Conservation (phyloP, 805 yeast genomes). For the Candida manassasensis region DNA sequence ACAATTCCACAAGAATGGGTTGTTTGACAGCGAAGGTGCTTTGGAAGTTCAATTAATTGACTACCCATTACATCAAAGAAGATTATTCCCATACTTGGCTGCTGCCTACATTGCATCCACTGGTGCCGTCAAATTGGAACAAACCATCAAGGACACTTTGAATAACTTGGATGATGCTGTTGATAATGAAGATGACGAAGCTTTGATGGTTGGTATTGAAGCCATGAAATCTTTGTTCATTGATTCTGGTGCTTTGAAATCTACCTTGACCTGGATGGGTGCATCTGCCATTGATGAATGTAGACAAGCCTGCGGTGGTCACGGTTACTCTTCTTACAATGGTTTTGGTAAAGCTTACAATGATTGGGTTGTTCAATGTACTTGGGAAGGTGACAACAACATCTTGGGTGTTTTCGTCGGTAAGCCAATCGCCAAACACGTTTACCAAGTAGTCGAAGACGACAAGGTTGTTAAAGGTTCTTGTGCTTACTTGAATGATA, state of each 20-base stretch:
- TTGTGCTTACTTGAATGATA: conserved; percentile 11
- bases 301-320: conserved; percentile 95
- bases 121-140: conserved; percentile 59
- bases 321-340: conserved; percentile 89
- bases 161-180: conserved; percentile 51
- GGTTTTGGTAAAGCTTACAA: conserved; percentile 85
- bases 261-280: conserved; percentile 84
- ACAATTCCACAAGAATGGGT: conserved; percentile 54
- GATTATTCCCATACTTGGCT: conserved; percentile 82
- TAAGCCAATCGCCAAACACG: conserved; percentile 60
- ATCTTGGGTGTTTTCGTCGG: conserved; percentile 82
- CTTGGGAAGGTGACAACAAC: conserved; percentile 98
- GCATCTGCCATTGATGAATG: conserved; percentile 80
- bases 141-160: conserved; percentile 47
- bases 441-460: conserved; percentile 30
- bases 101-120: conserved; percentile 72
- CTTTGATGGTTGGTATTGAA: conserved; percentile 44
- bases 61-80: conserved; percentile 84
- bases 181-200: conserved; percentile 43
- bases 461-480: conserved; percentile 46
- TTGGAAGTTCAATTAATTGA: conserved; percentile 71
- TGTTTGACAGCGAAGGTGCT: conserved; percentile 14
- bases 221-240: conserved; percentile 75
- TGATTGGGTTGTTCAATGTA: conserved; percentile 97
- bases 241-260: conserved; percentile 82